Evolutionary conservation across 1,284 basidiomycete species (phyloP), one percentile per base, ranked within the genome.

Genomic region (Trichosporon ovoides): DNA sequence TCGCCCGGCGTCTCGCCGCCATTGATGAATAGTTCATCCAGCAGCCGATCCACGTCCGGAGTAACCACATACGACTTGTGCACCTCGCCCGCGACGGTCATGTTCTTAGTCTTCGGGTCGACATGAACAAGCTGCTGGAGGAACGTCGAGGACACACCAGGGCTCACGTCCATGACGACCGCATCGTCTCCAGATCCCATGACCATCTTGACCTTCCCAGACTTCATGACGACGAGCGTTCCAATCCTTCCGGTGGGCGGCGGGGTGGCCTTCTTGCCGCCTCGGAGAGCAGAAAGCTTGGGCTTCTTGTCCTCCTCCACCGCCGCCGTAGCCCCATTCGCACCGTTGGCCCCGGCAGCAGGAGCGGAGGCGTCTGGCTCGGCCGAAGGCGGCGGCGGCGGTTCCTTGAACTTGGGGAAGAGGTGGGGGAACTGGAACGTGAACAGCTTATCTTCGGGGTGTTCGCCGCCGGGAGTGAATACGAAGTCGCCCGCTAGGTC

Each of bases 341-440:
- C n/a, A n/a, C n/a, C n/a, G n/a, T n/a, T n/a, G n/a, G n/a, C n/a
- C n/a, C n/a, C n/a, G n/a, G n/a, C n/a, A n/a, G n/a, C n/a, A n/a
- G n/a, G n/a, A 3, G 59, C 54, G 3, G 52, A 50, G 0, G 36
- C 53, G 11, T 53, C 56, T 7, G 58, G 24, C 14, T 49, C 43
- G 22, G 3, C 14, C 12, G 7, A 22, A 14, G 18, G 22, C 5
- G 43, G 43, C 22, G 7, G 14, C 18, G 43, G 43, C 1, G 43
- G 43, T 22, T 22, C 14, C 62, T 80, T 64, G 75, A 94, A 95
- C 14, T 80, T 81, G 0, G 93, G 92, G 77, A 96, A 93, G 0
- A 89, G 86, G n/a, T 82, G 77, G 0, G 93, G 93, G 71, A 97
- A 95, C 74, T 95, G 93, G 79, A 96, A 95, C 64, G 93, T 86